Base-by-base conservation (phyloP, 768 basidiomycete genomes). In the Trametes cinnabarina region DNA sequence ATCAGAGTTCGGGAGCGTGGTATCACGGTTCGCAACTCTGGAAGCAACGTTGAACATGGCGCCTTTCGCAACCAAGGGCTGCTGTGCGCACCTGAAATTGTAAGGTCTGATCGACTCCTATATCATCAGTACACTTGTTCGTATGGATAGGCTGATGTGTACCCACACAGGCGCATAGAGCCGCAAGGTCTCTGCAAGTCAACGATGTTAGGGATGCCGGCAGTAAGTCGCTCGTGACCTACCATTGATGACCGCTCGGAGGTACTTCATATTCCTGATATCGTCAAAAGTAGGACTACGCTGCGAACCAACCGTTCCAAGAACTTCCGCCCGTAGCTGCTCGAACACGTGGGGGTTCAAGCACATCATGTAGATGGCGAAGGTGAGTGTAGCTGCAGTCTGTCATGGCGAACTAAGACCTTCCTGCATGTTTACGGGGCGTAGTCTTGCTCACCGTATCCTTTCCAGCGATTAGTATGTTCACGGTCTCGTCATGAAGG, bases 231-330 rank as follows among this genome's bases (percentile, higher is more conserved):
- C 42, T 20, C 5, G 6, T 3, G 47, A 4, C 63, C 43, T 44
- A 67, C 73, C 74, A 42, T 75, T 76, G 51, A 76, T 66, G 25
- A 75, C 69, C 3, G 74, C 71, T 14, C 72, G 63, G 17, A 75
- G 40, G 57, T 72, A 75, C 41, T 68, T 68, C 71, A 75, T 72
- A 28, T 66, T 65, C 40, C 71, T 63, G 41, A 77, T 64, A 35
- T 73, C 68, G 4, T 66, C 71, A 54, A 67, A 71, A 12, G 67
- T 70, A 0, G 75, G 75, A 20, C 64, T 50, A 11, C 65, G 66
- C 0, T 52, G 55, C 1, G 61, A 64, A 0, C 72, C 72, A 11
- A 74, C 68, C 35, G 60, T 65, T 7, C 64, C 61, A 12, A 76
- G 25, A 23, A 77, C 65, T 47, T 77, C 76, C 22, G 64, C 65